phyloP scores from a whole-genome alignment of 2,329 filamentous ascomycete species.

The Trematosphaeria pertusa region DNA sequence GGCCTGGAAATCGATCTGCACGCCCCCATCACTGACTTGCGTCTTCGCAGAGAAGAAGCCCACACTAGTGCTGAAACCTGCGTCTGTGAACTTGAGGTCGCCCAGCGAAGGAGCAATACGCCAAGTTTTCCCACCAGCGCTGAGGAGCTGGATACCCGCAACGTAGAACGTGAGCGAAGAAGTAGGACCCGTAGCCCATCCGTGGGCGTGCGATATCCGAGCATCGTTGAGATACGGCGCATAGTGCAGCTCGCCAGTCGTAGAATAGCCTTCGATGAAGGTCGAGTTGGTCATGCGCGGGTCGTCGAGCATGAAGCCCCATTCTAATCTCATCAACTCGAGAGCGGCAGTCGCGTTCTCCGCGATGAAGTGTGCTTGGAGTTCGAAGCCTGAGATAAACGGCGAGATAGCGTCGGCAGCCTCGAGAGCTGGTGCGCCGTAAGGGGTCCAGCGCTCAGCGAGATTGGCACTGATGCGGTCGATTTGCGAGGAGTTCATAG shows the following conservation, averaged over 20 bases:
- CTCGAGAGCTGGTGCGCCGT: constrained; percentile 57
- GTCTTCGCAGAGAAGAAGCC: constrained; percentile 48
- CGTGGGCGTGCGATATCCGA: constrained; percentile 58
- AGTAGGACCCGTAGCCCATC: constrained; percentile 60
- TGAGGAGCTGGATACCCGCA: constrained; percentile 51
- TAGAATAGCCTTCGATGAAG: constrained; percentile 60
- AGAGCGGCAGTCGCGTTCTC: constrained; percentile 49
- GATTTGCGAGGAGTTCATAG: constrained; percentile 35
- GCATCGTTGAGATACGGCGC: constrained; percentile 58
- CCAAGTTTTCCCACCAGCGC: constrained; percentile 39
- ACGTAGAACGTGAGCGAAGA: constrained; percentile 51
- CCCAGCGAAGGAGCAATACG: constrained; percentile 45
- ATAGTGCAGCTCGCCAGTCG: constrained; percentile 56
- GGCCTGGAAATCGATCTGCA: constrained; percentile 36
- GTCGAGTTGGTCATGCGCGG: constrained; percentile 61
- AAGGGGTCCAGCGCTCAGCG: constrained; percentile 47
- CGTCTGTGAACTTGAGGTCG: constrained; percentile 44
- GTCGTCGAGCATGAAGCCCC: constrained; percentile 64
- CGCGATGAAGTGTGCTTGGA: constrained; percentile 54
- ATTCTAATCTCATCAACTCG: constrained; percentile 55
- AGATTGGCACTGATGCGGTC: constrained; percentile 44
- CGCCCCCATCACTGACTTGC: constrained; percentile 18
- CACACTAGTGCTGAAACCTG: constrained; percentile 47
- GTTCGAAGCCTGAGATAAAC: constrained; percentile 57
- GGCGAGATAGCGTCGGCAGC: constrained; percentile 56